These are phyloP conservation scores for Begonia fuchsioides DNA, from an alignment of 306 rosid species.

Conservation along the genomic window DNA sequence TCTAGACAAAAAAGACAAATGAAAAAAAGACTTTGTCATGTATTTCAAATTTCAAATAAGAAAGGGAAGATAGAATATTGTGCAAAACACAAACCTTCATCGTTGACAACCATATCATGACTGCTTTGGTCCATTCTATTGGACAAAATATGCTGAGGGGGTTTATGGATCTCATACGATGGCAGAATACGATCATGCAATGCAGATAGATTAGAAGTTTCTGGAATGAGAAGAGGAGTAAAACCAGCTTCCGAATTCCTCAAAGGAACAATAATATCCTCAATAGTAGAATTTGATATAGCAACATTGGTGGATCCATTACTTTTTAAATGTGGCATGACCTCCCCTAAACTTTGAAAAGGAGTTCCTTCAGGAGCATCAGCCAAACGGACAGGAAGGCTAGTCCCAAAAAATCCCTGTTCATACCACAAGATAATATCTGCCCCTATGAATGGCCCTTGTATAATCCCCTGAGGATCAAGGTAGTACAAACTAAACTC, in stretches of 20 bases:
- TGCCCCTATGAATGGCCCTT: conserved; percentile 42
- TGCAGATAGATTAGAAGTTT: conserved; percentile 11
- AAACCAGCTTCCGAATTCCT: conserved; percentile 20
- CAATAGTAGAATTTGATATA: conserved; percentile 17
- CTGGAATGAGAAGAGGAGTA: conserved; percentile 15
- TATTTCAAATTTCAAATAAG: too few relatives aligned
- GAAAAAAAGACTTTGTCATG: not conserved
- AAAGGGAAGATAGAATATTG: not conserved
- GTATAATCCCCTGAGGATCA: conserved; percentile 51
- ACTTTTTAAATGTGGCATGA: conserved; percentile 35
- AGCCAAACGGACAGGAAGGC: conserved; percentile 41
- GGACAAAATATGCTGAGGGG: conserved; percentile 23
- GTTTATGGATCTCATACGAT: conserved; percentile 14
- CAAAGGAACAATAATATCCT: conserved; percentile 13
- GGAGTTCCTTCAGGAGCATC: conserved; percentile 36
- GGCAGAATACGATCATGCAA: conserved; percentile 12
- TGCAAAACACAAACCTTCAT: conserved; percentile 27
- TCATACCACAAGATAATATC: conserved; percentile 51
- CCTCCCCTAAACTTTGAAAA: conserved; percentile 31
- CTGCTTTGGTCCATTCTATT: conserved; percentile 23
- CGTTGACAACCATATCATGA: conserved; percentile 22
- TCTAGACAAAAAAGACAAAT: conserved; percentile 14
- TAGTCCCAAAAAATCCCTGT: conserved; percentile 46
- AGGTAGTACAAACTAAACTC: conserved; percentile 33
- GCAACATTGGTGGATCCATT: conserved; percentile 11